Evolutionary conservation across 1,284 basidiomycete species (phyloP).

Genomic region (Ceratobasidium sp.): DNA sequence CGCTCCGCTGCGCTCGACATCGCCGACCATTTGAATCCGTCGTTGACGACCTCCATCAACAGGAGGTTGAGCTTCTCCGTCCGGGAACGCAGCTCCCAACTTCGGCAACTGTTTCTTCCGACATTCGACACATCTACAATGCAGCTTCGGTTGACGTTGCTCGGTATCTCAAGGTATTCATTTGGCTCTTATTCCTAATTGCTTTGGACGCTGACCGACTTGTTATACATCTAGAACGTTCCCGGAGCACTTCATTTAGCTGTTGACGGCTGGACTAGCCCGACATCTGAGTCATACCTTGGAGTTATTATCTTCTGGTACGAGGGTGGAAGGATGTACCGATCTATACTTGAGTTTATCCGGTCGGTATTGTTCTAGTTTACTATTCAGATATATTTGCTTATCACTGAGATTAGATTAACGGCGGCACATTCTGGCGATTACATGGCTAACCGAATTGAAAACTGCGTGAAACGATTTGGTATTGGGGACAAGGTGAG

Average conservation of each 20-base stretch:
- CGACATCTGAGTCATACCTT: constrained; percentile 22
- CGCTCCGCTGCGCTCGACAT: constrained; percentile 21
- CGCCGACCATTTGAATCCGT: constrained; percentile 35
- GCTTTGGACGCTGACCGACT: too few relatives aligned
- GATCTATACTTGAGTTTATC: constrained; percentile 31
- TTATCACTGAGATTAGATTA: neutral
- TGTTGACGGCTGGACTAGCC: constrained; percentile 41
- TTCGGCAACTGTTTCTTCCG: neutral
- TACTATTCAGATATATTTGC: neutral
- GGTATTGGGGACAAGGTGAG: constrained; percentile 5
- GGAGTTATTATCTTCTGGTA: constrained; percentile 32
- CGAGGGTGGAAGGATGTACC: neutral
- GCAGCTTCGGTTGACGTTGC: too few relatives aligned
- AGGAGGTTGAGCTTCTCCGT: neutral
- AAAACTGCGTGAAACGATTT: neutral
- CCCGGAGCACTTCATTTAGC: constrained; percentile 27
- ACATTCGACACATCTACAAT: too few relatives aligned
- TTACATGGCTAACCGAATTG: constrained; percentile 8
- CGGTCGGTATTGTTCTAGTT: constrained; percentile 5
- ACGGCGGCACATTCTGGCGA: neutral
- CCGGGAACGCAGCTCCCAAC: neutral
- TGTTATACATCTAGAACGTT: too few relatives aligned
- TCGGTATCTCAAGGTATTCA: too few relatives aligned
- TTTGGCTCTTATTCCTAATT: too few relatives aligned
- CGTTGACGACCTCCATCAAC: constrained; percentile 22